Conservation (phyloP, 148 eudicot species). For the Nepenthes gracilis region DNA sequence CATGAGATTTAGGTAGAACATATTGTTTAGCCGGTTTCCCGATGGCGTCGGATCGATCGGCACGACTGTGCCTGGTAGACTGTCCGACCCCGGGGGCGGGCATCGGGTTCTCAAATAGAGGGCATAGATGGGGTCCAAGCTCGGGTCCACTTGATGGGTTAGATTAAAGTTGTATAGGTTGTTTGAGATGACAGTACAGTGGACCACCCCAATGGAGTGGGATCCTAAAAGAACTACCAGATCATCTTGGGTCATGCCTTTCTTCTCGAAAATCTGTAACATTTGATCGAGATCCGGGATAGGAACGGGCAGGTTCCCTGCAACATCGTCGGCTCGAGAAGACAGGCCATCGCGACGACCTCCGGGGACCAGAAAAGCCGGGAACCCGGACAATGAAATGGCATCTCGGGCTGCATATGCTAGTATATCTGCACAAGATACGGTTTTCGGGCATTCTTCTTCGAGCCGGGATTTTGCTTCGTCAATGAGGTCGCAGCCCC, state of each 20-base stretch:
- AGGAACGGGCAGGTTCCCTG: conserved; percentile 14
- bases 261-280: conserved; percentile 3
- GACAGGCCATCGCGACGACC: conserved; percentile 22
- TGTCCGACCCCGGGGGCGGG: background rate
- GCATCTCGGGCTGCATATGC: conserved; percentile 26
- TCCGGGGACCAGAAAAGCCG: conserved; percentile 8
- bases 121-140: background rate
- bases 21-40: conserved; percentile 3
- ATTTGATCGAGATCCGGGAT: conserved; percentile 2
- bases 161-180: conserved; percentile 6
- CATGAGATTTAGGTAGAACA: conserved; percentile 12
- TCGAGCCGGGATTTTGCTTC: conserved; percentile 23
- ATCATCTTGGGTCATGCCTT: conserved; percentile 20
- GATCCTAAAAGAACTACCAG: conserved; percentile 25
- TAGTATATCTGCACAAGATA: conserved; percentile 34
- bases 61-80: background rate
- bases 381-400: conserved; percentile 2
- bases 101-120: background rate
- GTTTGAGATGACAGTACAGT: conserved; percentile 9
- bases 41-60: conserved; percentile 4
- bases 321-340: conserved; percentile 6
- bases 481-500: conserved; percentile 30
- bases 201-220: conserved; percentile 27
- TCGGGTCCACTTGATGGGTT: conserved; percentile 3
- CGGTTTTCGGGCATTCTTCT: conserved; percentile 21